phyloP scores from a whole-genome alignment of 2,329 filamentous ascomycete genomes.

The Proliferodiscus dingleyae region DNA sequence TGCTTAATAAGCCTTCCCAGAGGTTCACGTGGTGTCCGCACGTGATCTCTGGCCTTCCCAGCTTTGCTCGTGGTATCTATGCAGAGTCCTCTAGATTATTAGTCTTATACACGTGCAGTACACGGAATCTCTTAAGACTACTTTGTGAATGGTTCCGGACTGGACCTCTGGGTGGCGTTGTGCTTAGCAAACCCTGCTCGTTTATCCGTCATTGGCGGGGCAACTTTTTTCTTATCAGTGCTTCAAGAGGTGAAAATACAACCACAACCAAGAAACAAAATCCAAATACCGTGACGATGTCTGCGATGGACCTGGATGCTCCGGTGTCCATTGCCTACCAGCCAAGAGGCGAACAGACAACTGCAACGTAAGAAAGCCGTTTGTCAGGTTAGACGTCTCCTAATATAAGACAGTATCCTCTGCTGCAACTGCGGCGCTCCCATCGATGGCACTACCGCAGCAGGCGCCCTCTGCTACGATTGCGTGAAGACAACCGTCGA shows the following conservation, averaged over 20 bases:
- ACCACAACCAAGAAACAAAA: conserved; percentile 9
- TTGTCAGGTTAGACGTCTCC: conserved; percentile 3
- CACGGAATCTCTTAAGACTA: too few relatives aligned
- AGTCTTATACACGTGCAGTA: not conserved
- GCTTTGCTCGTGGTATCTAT: too few relatives aligned
- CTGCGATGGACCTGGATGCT: conserved; percentile 55
- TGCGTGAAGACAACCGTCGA: conserved; percentile 94
- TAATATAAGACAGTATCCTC: conserved; percentile 61
- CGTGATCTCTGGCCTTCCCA: too few relatives aligned
- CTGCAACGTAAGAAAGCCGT: conserved; percentile 47
- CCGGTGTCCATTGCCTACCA: conserved; percentile 45
- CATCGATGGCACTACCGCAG: conserved; percentile 83
- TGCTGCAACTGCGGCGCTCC: conserved; percentile 97
- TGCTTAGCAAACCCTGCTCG: conserved; percentile 10
- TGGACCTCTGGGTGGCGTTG: conserved; percentile 6
- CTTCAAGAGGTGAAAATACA: conserved; percentile 2
- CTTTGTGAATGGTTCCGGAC: too few relatives aligned
- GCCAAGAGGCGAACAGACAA: conserved; percentile 29
- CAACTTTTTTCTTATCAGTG: conserved; percentile 22
- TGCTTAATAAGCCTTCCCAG: too few relatives aligned
- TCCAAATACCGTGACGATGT: conserved; percentile 39
- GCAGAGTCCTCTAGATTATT: too few relatives aligned
- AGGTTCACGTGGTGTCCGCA: too few relatives aligned
- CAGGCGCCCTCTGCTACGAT: conserved; percentile 89
- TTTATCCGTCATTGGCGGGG: conserved; percentile 18